These are phyloP conservation scores for Stachybotrys chlorohalonatus DNA, from an alignment of 2,329 filamentous ascomycete genomes.

Conservation along the genomic window DNA sequence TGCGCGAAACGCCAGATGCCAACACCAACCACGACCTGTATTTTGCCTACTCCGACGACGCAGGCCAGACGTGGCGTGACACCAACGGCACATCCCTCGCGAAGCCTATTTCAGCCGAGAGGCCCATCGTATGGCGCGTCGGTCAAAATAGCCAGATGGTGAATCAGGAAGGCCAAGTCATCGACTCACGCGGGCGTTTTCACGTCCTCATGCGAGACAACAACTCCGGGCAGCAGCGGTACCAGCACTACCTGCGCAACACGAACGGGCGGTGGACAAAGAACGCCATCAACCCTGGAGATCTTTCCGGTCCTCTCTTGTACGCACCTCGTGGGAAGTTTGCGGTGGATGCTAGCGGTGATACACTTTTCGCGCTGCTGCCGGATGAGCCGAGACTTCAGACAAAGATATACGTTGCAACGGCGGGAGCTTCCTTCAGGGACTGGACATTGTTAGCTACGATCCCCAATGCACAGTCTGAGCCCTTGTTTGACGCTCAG, in stretches of 20 bases:
- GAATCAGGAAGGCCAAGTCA: constrained; percentile 12
- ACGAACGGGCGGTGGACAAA: constrained; percentile 6
- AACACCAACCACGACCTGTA: constrained; percentile 10
- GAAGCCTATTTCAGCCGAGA: constrained; percentile 2
- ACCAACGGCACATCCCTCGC: constrained; percentile 2
- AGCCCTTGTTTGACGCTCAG: constrained; percentile 8
- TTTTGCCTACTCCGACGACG: constrained; percentile 8
- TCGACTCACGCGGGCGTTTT: constrained; percentile 6
- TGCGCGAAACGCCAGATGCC: constrained; percentile 9
- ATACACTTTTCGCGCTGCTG: constrained; percentile 8
- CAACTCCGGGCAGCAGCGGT: constrained; percentile 4
- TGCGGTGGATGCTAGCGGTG: constrained; percentile 5
- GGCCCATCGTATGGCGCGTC: constrained; percentile 5
- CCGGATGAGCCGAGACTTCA: constrained; percentile 5
- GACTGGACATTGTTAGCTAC: constrained; percentile 5
- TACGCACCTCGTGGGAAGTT: constrained; percentile 9
- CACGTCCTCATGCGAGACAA: constrained; percentile 9
- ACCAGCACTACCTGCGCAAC: constrained; percentile 7
- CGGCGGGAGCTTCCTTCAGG: background rate
- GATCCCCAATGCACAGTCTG: constrained; percentile 3
- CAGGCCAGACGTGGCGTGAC: constrained; percentile 8
- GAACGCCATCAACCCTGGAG: constrained; percentile 4
- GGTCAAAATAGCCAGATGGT: constrained; percentile 9
- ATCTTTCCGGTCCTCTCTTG: constrained; percentile 5
- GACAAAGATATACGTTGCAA: constrained; percentile 6